Conservation (phyloP, 305 asterid species). For the Plantago coronopus region DNA sequence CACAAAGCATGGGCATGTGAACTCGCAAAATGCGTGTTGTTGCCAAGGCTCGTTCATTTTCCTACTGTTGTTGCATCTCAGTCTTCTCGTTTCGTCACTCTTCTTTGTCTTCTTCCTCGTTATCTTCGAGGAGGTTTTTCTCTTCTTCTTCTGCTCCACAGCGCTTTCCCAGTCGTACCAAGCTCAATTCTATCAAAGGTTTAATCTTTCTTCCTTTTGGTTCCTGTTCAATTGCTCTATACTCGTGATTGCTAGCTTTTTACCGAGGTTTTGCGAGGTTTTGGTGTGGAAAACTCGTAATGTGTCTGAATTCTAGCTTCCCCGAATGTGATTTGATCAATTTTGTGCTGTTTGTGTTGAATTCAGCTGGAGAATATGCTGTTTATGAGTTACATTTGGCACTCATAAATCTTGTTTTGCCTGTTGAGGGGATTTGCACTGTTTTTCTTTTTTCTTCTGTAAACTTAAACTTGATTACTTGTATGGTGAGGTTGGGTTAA, state of each 20-base stretch:
- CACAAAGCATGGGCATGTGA: constrained; percentile 49
- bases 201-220: constrained; percentile 18
- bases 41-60: constrained; percentile 46
- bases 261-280: neutral
- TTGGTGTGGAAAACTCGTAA: too few relatives aligned
- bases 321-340: too few relatives aligned
- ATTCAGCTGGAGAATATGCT: too few relatives aligned
- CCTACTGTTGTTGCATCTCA: constrained; percentile 37
- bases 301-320: too few relatives aligned
- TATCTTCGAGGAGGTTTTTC: constrained; percentile 29
- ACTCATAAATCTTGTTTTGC: neutral
- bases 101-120: constrained; percentile 24
- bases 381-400: too few relatives aligned
- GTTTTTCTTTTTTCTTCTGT: neutral
- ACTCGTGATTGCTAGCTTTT: neutral
- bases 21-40: constrained; percentile 52
- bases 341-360: too few relatives aligned
- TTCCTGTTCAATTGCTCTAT: neutral
- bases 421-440: neutral
- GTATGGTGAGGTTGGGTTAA: too few relatives aligned
- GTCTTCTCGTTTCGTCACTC: constrained; percentile 26
- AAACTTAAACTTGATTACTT: too few relatives aligned
- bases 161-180: constrained; percentile 4
- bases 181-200: constrained; percentile 36
- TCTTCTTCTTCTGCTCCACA: constrained; percentile 4